Conservation (phyloP, 768 basidiomycete genomes). For the Xerocomus brunneocitrinus region DNA sequence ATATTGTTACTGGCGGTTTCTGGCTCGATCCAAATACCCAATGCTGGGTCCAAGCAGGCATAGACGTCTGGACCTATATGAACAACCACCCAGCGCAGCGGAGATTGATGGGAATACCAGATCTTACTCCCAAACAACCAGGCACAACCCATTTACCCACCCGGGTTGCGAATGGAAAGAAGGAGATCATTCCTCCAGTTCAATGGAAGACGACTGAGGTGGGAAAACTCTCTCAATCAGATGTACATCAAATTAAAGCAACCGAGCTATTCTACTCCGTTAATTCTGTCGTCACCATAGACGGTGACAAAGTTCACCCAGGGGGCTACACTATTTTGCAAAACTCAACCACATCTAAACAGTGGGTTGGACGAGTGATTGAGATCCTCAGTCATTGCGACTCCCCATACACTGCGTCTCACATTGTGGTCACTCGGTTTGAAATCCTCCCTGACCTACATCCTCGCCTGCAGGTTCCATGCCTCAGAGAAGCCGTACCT, state of each 20-base stretch:
- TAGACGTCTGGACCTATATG: not conserved
- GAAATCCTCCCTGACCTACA: conserved; percentile 4
- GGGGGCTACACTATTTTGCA: too few species aligned
- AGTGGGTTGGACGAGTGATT: not conserved
- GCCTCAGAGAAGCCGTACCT: not conserved
- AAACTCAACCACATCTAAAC: too few species aligned
- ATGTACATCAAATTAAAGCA: too few species aligned
- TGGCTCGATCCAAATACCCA: conserved; percentile 7
- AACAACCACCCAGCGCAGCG: conserved; percentile 3
- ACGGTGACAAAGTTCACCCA: too few species aligned
- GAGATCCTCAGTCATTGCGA: not conserved
- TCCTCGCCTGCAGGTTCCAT: not conserved
- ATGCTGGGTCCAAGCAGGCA: conserved; percentile 2
- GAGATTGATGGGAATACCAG: not conserved
- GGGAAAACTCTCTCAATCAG: too few species aligned
- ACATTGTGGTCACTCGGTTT: not conserved
- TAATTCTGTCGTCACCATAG: too few species aligned
- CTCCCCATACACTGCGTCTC: not conserved
- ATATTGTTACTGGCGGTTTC: not conserved
- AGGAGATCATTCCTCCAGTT: too few species aligned
- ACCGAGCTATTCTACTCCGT: too few species aligned
- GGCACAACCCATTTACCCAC: too few species aligned
- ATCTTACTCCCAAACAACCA: not conserved
- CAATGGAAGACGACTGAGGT: too few species aligned
- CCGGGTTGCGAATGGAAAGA: too few species aligned